Evolutionary conservation across 257 asterid genomes (phyloP).

Genomic region (Fraxinus americana): DNA sequence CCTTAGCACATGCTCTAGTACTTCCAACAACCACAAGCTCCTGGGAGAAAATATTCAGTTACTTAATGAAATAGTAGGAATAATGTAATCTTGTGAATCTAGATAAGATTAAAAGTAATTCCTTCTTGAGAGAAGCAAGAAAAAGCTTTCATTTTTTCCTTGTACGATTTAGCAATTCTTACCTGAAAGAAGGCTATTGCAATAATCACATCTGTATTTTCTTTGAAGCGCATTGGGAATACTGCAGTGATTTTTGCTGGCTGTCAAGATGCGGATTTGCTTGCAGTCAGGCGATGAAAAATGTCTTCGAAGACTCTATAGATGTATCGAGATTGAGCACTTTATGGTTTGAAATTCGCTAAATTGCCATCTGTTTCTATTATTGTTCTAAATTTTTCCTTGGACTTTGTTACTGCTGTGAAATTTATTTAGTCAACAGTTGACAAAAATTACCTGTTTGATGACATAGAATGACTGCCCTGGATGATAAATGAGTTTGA

Average conservation of each 20-base stretch:
- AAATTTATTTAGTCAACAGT: neutral
- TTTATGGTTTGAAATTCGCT: neutral
- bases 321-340: neutral
- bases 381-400: neutral
- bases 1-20: conserved; percentile 52
- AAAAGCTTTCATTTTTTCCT: neutral
- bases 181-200: conserved; percentile 91
- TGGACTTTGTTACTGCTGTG: too few relatives aligned
- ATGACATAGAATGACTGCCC: conserved; percentile 76
- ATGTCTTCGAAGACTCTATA: neutral
- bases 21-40: conserved; percentile 78
- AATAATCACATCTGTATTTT: conserved; percentile 62
- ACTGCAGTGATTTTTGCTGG: conserved; percentile 67
- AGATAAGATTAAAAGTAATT: neutral
- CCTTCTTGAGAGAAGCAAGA: neutral
- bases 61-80: neutral
- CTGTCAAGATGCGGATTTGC: conserved; percentile 39
- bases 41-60: conserved; percentile 32
- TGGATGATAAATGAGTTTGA: conserved; percentile 72
- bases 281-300: conserved; percentile 16
- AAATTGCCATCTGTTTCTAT: neutral
- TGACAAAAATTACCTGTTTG: conserved; percentile 50
- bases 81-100: neutral
- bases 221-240: conserved; percentile 84
- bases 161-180: conserved; percentile 6